Conservation (phyloP, 2,329 filamentous ascomycete species). For the Alternaria incomplexa region DNA sequence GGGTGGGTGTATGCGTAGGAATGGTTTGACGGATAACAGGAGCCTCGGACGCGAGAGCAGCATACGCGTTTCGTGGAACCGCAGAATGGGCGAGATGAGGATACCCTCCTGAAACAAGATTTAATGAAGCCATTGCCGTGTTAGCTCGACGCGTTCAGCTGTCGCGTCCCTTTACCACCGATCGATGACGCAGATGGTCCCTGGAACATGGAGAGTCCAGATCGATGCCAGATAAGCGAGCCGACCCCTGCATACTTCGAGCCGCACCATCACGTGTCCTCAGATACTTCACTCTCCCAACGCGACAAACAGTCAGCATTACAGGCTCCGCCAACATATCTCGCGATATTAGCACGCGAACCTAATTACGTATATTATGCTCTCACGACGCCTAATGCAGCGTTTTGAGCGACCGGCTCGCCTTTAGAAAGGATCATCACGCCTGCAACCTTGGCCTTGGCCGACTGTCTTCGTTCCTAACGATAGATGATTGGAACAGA, state of each 20-base stretch:
- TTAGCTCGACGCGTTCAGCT: slow-evolving; percentile 15
- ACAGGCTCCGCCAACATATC: too few relatives aligned
- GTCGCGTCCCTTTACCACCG: slow-evolving; percentile 21
- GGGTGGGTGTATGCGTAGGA: not conserved
- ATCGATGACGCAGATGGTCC: slow-evolving; percentile 40
- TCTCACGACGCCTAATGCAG: not conserved
- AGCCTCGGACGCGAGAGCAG: not conserved
- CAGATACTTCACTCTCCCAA: not conserved
- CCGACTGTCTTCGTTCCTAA: not conserved
- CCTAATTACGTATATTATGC: not conserved
- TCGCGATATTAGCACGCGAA: not conserved
- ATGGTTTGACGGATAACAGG: not conserved
- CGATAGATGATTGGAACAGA: not conserved
- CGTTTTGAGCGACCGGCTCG: not conserved
- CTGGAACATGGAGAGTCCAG: slow-evolving; percentile 27
- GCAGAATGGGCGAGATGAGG: not conserved
- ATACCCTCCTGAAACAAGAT: not conserved
- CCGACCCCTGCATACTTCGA: slow-evolving; percentile 4
- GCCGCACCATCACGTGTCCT: not conserved
- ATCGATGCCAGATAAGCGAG: slow-evolving; percentile 34
- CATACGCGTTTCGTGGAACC: not conserved
- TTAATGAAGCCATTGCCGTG: not conserved
- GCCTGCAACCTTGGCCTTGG: not conserved
- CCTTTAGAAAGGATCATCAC: not conserved
- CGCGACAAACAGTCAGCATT: not conserved